Conservation (phyloP, 139 green algal genomes). For the Chara braunii region DNA sequence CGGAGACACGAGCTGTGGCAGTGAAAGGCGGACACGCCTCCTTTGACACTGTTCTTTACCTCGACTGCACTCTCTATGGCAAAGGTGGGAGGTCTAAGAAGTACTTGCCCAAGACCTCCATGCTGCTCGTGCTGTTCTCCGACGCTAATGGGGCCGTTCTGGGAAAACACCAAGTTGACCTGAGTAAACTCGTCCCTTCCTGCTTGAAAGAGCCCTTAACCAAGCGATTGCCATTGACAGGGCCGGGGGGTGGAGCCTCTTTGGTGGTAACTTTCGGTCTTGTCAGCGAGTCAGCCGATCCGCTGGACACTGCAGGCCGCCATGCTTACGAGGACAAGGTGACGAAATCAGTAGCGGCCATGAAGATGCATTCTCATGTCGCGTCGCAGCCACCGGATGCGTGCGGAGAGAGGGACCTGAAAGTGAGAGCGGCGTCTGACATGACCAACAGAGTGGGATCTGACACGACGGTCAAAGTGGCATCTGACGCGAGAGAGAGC, state of each 20-base stretch:
- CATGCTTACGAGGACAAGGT: constrained; percentile 2
- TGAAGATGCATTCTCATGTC: background rate
- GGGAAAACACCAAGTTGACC: constrained; percentile 19
- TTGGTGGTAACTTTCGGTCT: constrained; percentile 30
- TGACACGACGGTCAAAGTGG: no score
- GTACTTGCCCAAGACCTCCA: constrained; percentile 19
- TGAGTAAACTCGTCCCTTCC: constrained; percentile 9
- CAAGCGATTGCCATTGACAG: constrained; percentile 10
- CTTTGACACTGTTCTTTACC: background rate
- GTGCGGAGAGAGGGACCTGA: background rate
- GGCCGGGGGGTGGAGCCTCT: background rate
- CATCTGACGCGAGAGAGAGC: no score
- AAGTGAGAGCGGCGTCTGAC: background rate
- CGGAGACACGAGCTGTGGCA: background rate
- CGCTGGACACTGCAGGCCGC: background rate
- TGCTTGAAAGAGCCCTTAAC: constrained; percentile 5
- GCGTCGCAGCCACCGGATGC: background rate
- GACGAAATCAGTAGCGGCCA: background rate
- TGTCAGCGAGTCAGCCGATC: background rate
- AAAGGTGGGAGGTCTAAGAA: constrained; percentile 3
- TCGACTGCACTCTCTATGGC: background rate
- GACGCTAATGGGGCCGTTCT: background rate
- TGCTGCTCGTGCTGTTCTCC: background rate
- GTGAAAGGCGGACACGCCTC: background rate
- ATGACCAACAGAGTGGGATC: no score